These are phyloP conservation scores for Carex kokanica DNA, from an alignment of 176 grass and related monocot genomes.

Conservation along the genomic window DNA sequence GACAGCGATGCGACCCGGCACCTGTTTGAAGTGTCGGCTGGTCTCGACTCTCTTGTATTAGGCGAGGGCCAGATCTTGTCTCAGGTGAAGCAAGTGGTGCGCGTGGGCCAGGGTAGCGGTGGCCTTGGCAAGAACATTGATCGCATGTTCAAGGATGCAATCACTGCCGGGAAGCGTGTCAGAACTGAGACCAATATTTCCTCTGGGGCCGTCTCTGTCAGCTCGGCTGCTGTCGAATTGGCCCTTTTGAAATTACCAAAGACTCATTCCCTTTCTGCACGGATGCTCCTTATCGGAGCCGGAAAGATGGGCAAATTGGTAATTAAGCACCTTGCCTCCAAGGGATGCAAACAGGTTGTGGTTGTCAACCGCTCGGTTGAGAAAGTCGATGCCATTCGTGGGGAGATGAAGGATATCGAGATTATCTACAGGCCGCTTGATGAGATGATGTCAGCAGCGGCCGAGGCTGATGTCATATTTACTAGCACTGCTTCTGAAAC, in stretches of 20 bases:
- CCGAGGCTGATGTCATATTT: slow-evolving; percentile 66
- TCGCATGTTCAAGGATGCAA: slow-evolving; percentile 96
- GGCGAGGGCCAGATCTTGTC: slow-evolving; percentile 89
- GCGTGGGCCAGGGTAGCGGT: slow-evolving; percentile 64
- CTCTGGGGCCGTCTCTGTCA: slow-evolving; percentile 84
- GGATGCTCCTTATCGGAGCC: slow-evolving; percentile 77
- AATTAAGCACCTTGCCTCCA: slow-evolving; percentile 78
- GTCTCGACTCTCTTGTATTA: slow-evolving; percentile 80
- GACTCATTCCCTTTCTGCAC: slow-evolving; percentile 44
- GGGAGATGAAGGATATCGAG: slow-evolving; percentile 74
- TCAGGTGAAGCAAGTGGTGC: slow-evolving; percentile 91
- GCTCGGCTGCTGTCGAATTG: slow-evolving; percentile 88
- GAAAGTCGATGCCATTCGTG: slow-evolving; percentile 65
- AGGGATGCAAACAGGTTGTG: slow-evolving; percentile 79
- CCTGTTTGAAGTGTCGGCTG: slow-evolving; percentile 78
- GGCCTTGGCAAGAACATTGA: slow-evolving; percentile 90
- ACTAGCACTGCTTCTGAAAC: slow-evolving; percentile 83
- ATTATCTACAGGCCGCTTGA: slow-evolving; percentile 70
- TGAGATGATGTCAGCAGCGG: slow-evolving; percentile 68
- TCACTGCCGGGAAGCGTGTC: slow-evolving; percentile 84
- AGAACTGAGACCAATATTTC: slow-evolving; percentile 81
- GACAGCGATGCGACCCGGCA: slow-evolving; percentile 74
- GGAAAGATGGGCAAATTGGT: slow-evolving; percentile 94
- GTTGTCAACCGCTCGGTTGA: slow-evolving; percentile 83
- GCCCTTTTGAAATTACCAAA: slow-evolving; percentile 82